Evolutionary conservation across 148 eudicot species (phyloP).

Genomic region (Diospyros kaki): DNA sequence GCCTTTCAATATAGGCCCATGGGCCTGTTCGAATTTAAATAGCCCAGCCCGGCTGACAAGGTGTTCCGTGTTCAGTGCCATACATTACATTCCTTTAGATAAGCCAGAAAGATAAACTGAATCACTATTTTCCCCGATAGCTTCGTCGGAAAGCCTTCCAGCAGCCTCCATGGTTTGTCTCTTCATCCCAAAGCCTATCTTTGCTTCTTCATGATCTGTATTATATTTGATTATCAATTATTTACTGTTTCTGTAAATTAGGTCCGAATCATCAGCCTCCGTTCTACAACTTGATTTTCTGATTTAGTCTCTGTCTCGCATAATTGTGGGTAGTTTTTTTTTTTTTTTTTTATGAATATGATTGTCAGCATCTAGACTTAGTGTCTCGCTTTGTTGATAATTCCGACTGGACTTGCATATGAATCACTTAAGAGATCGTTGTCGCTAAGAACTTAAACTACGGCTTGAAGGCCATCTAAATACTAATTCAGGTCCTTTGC

Average conservation of each 20-base stretch:
- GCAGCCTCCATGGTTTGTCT: neutral
- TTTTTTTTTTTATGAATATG: neutral
- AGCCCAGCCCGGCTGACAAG: no score
- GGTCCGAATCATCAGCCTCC: neutral
- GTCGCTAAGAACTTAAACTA: neutral
- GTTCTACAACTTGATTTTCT: neutral
- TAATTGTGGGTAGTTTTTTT: neutral
- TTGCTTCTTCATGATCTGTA: neutral
- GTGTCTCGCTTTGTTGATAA: neutral
- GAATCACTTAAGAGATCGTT: neutral
- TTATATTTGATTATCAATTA: neutral
- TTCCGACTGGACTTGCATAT: neutral
- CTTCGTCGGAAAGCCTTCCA: neutral
- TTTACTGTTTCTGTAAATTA: neutral
- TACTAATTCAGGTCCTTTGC: neutral
- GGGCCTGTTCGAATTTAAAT: no score
- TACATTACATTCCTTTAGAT: no score
- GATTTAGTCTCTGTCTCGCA: neutral
- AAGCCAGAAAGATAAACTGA: no score
- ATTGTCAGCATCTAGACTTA: neutral
- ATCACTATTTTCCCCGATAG: no score
- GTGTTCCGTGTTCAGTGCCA: no score
- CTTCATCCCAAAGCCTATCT: constrained; percentile 1
- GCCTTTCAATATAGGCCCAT: no score
- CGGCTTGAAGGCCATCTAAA: neutral